Percentiles rank a stretch among this genome's conserved stretches.
phyloP scores from a whole-genome alignment of 768 basidiomycete genomes.

The Mycena vitilis region DNA sequence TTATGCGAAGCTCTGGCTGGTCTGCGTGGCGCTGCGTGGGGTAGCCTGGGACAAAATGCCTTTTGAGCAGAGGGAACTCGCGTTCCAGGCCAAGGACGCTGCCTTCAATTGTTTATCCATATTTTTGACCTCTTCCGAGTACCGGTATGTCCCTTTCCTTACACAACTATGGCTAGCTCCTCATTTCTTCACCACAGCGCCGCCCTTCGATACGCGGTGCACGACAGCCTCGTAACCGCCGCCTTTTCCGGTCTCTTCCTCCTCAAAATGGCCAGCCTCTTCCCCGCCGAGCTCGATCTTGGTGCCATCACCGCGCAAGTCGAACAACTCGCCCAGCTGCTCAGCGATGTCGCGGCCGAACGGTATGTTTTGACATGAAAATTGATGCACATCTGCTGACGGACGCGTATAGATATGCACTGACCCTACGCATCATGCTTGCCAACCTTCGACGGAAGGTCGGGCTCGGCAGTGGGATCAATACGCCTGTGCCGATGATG shows the following conservation, averaged over 20 bases:
- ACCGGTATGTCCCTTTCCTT: conserved; percentile 63
- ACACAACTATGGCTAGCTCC: conserved; percentile 2
- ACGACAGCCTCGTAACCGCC: conserved; percentile 91
- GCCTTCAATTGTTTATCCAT: conserved; percentile 88
- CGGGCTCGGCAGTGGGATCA: conserved; percentile 66
- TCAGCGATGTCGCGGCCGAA: conserved; percentile 95
- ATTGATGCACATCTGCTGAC: not conserved
- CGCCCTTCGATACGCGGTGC: conserved; percentile 92
- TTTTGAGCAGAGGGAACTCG: conserved; percentile 93
- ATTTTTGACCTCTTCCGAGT: conserved; percentile 84
- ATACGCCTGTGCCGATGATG: conserved; percentile 60
- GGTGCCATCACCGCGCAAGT: conserved; percentile 83
- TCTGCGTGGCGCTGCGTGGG: conserved; percentile 91
- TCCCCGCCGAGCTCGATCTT: conserved; percentile 87
- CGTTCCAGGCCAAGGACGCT: conserved; percentile 95
- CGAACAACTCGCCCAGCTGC: conserved; percentile 88
- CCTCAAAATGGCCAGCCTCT: conserved; percentile 94
- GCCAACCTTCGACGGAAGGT: conserved; percentile 92
- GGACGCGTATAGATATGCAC: conserved; percentile 76
- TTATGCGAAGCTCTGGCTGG: conserved; percentile 95
- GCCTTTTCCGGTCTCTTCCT: conserved; percentile 93
- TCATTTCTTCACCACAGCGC: conserved; percentile 59
- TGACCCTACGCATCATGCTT: conserved; percentile 93
- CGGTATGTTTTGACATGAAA: conserved; percentile 56
- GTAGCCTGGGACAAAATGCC: conserved; percentile 97